Evolutionary conservation across 164 flowering plant genomes (phyloP).

Genomic region (Saururus chinensis): DNA sequence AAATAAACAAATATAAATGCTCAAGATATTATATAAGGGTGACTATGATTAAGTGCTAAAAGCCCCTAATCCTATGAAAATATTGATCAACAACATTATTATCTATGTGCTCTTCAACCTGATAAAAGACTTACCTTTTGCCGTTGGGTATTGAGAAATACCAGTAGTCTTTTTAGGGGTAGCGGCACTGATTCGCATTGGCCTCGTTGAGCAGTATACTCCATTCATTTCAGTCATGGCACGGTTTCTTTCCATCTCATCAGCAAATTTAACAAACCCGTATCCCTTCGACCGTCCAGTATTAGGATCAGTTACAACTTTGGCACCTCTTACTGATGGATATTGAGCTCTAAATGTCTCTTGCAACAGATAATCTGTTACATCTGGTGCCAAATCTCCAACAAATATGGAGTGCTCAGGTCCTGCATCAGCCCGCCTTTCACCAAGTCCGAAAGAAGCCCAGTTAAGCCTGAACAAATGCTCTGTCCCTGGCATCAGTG

Average conservation of each 20-base stretch:
- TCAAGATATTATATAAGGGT: not conserved
- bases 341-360: constrained; percentile 78
- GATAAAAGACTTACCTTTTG: constrained; percentile 44
- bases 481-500: constrained; percentile 92
- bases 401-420: constrained; percentile 98
- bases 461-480: constrained; percentile 80
- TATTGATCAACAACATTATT: not conserved
- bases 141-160: constrained; percentile 52
- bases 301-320: constrained; percentile 91
- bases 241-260: constrained; percentile 85
- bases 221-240: constrained; percentile 99
- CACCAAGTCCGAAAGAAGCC: constrained; percentile 97
- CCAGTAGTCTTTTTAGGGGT: constrained; percentile 79
- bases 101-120: not conserved
- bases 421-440: constrained; percentile 71
- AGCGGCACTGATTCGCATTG: constrained; percentile 97
- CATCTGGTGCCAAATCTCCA: constrained; percentile 97
- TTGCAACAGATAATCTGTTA: constrained; percentile 87
- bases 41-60: not conserved
- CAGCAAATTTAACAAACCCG: constrained; percentile 94
- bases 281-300: constrained; percentile 95
- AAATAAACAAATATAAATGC: not conserved
- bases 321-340: constrained; percentile 95
- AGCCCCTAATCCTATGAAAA: too few relatives aligned
- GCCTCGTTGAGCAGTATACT: constrained; percentile 81